These are phyloP conservation scores for Irpex lacteus DNA, from an alignment of 1,284 basidiomycete species.

Conservation along the genomic window DNA sequence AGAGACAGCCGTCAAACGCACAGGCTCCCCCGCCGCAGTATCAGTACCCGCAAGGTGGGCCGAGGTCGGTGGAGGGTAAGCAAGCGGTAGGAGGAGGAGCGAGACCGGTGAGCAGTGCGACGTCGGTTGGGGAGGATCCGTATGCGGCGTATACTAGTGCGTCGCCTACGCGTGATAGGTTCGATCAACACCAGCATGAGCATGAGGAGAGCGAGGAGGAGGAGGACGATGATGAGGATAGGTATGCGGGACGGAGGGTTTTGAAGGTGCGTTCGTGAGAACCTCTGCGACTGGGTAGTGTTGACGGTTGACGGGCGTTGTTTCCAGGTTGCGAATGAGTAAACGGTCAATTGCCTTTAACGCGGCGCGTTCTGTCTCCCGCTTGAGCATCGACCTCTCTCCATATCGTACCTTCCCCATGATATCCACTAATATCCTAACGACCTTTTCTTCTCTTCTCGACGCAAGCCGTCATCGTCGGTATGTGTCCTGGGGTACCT, in stretches of 20 bases:
- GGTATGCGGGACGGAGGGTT: slow-evolving; percentile 34
- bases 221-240: slow-evolving; percentile 38
- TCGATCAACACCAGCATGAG: slow-evolving; percentile 23
- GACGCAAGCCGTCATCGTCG: neutral
- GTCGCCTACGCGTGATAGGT: slow-evolving; percentile 10
- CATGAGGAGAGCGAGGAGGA: slow-evolving; percentile 24
- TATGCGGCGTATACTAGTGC: slow-evolving; percentile 15
- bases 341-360: neutral
- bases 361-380: neutral
- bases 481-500: neutral
- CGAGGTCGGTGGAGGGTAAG: neutral
- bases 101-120: slow-evolving; percentile 12
- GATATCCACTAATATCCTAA: neutral
- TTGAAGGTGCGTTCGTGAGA: slow-evolving; percentile 50
- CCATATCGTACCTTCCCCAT: no score
- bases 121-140: slow-evolving; percentile 12
- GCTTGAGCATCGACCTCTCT: neutral
- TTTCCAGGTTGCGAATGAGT: neutral
- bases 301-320: neutral
- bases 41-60: slow-evolving; percentile 4
- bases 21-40: slow-evolving; percentile 17
- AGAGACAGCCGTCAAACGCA: neutral
- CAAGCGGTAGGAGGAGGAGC: slow-evolving; percentile 1
- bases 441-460: neutral
- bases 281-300: no score